Percentiles rank a stretch among this genome's conserved stretches.
Conservation (phyloP, 805 yeast species). For the Schwanniomyces yamadae region DNA sequence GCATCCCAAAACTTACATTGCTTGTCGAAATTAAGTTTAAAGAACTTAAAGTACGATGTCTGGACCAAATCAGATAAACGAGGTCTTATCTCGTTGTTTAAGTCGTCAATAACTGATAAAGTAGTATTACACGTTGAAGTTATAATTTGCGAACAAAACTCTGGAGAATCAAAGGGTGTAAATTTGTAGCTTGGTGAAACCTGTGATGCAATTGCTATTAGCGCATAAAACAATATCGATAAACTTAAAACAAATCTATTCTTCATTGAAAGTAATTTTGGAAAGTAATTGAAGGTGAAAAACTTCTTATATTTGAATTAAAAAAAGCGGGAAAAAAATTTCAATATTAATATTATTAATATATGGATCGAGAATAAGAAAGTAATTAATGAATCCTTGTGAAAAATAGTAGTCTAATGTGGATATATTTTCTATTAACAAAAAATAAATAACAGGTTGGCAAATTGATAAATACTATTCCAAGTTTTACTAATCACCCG, state of each 20-base stretch:
- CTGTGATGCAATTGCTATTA: background rate
- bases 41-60: conserved; percentile 84
- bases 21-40: conserved; percentile 77
- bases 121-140: conserved; percentile 47
- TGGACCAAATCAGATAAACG: conserved; percentile 56
- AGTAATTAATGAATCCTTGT: too few species aligned
- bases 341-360: too few species aligned
- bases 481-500: conserved; percentile 3
- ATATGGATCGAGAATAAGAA: too few species aligned
- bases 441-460: too few species aligned
- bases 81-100: conserved; percentile 41
- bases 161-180: conserved; percentile 42
- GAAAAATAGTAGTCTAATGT: too few species aligned
- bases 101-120: conserved; percentile 39
- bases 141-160: conserved; percentile 44
- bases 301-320: too few species aligned
- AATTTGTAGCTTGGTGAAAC: background rate
- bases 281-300: too few species aligned
- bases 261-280: too few species aligned
- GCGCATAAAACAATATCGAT: background rate
- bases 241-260: background rate
- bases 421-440: too few species aligned
- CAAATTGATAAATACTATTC: too few species aligned
- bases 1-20: conserved; percentile 87
- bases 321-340: too few species aligned